Conservation (phyloP, 192 early-diverging fungal genomes). For the Glomus cerebriforme region DNA sequence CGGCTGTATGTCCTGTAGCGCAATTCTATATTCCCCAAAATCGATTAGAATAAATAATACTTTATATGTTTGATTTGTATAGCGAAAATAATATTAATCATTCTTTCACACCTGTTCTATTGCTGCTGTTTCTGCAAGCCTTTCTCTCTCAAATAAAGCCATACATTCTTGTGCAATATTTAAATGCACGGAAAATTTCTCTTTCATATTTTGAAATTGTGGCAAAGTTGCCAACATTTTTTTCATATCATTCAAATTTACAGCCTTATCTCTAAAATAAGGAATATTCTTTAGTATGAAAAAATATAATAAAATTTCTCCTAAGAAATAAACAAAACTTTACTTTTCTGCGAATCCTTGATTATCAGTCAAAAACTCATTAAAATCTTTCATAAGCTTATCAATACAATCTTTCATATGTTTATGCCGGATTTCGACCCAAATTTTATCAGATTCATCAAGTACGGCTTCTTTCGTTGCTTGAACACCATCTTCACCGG, state of each 20-base stretch:
- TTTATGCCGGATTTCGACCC: constrained; percentile 73
- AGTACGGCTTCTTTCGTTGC: constrained; percentile 55
- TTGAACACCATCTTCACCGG: constrained; percentile 45
- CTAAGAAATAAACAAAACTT: constrained; percentile 6
- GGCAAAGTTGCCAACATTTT: constrained; percentile 81
- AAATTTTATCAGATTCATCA: constrained; percentile 80
- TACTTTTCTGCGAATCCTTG: constrained; percentile 53
- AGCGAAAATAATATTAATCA: not conserved
- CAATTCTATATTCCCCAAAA: constrained; percentile 53
- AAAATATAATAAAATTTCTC: not conserved
- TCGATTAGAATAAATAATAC: constrained; percentile 26
- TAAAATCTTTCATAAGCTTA: constrained; percentile 71
- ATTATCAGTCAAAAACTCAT: constrained; percentile 80
- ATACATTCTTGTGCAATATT: constrained; percentile 85
- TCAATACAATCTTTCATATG: constrained; percentile 81
- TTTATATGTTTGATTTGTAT: not conserved
- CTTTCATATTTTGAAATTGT: constrained; percentile 71
- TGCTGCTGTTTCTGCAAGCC: constrained; percentile 66
- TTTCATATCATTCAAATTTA: constrained; percentile 81
- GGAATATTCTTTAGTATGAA: not conserved
- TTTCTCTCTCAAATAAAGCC: constrained; percentile 67
- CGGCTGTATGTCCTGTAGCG: constrained; percentile 77
- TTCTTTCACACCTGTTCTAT: constrained; percentile 63
- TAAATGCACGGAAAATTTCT: constrained; percentile 65
- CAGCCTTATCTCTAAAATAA: constrained; percentile 52